phyloP scores from a whole-genome alignment of 306 rosid species.

The Ormosia semicastrata region DNA sequence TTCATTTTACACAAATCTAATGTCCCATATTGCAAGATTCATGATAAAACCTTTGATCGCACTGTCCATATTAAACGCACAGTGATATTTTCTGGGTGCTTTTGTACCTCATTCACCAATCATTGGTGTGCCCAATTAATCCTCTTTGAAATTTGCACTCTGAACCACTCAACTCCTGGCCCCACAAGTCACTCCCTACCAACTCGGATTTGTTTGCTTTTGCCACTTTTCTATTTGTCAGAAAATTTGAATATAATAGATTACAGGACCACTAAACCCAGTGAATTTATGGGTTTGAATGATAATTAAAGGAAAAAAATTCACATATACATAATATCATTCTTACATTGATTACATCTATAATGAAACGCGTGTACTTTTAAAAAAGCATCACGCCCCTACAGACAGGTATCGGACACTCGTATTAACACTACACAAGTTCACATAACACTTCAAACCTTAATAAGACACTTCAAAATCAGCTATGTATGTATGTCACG shows the following conservation, averaged over 20 bases:
- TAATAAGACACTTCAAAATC: background rate
- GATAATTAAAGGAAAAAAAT: background rate
- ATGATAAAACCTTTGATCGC: no score
- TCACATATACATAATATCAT: background rate
- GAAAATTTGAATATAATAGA: background rate
- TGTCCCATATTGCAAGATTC: no score
- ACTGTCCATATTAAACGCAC: no score
- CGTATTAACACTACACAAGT: background rate
- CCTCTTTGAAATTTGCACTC: background rate
- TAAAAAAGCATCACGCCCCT: background rate
- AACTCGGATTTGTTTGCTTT: background rate
- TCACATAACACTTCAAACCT: background rate
- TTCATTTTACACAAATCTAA: no score
- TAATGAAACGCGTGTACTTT: background rate
- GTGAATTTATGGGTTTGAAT: background rate
- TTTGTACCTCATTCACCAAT: background rate
- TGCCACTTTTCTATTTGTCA: background rate
- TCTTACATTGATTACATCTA: background rate
- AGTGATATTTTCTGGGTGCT: background rate
- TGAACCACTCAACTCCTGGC: background rate
- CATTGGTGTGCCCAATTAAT: background rate
- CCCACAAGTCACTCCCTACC: background rate
- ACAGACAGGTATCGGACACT: background rate
- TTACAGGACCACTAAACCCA: no score
- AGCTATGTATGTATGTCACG: background rate